Evolutionary conservation across 148 eudicot genomes (phyloP), one percentile per base, ranked within the genome.

Genomic region (Talinum fruticosum): DNA sequence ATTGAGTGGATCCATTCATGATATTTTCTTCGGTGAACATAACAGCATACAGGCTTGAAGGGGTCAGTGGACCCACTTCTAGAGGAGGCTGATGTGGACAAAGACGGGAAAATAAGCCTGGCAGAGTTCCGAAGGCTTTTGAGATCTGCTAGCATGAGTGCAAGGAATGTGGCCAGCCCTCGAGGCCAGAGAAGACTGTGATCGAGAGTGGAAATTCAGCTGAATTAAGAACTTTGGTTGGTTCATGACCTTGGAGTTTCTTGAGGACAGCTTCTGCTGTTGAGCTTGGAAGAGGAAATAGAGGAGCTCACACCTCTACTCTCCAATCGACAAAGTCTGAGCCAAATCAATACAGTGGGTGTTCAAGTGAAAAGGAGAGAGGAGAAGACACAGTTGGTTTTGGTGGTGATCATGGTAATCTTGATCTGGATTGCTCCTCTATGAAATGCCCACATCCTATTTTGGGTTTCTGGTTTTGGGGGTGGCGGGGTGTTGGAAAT

Each of bases 71-170:
- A 92, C 49, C 97, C 99, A 21, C 90, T 95, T 62, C 84, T 95
- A 32, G 96, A 93, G 75, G 99, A 92, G 83, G 97, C 99, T 12
- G 99, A 95, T 76, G 81, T 93, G 0, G 99, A 95, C 88, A 91
- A 82, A 80, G 99, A 95, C 24, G 99, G 99, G 57, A 92, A 75
- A 80, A 95, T 95, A 81, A 92, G 99, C 88, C 86, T 95, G 49
- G 76, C 89, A 24, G 99, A 95, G 77, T 95, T 95, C 79, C 88
- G 97, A 33, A 89, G 87, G 81, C 97, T 95, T 64, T 66, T 95
- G 84, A 91, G 97, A 87, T 92, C 97, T 29, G 97, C 99, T 23
- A 95, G 97, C 87, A 74, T 91, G 82, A 85, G 88, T 77, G 85
- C 96, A 36, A 83, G 87, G 78, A 84, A 68, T 0, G 72, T 84